Evolutionary conservation across 1,139 yeast species (phyloP).

Genomic region (Blastobotrys elegans): DNA sequence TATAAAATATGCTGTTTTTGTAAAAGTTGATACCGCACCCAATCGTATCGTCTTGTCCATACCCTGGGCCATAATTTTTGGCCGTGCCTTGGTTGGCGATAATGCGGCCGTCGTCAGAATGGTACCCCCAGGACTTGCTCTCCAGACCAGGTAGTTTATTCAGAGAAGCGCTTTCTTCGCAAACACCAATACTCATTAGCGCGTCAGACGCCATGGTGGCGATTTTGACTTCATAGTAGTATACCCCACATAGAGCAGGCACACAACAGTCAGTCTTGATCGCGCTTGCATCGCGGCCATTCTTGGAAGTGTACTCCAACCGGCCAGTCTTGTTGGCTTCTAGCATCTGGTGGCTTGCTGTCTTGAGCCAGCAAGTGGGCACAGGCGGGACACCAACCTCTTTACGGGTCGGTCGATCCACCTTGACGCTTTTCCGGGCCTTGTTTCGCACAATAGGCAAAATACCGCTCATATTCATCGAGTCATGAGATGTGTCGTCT

Average conservation of each 20-base stretch:
- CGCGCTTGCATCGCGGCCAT: constrained; percentile 18
- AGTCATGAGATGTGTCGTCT: background rate
- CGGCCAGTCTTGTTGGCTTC: background rate
- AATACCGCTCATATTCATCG: background rate
- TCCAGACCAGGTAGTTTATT: constrained; percentile 44
- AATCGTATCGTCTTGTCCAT: constrained; percentile 56
- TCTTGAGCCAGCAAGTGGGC: constrained; percentile 25
- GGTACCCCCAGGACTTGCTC: constrained; percentile 50
- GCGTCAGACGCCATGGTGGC: constrained; percentile 23
- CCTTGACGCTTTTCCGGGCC: background rate
- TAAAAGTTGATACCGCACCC: constrained; percentile 83
- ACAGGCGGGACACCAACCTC: constrained; percentile 24
- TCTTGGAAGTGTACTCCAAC: background rate
- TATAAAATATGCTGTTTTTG: constrained; percentile 60
- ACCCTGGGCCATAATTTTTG: constrained; percentile 43
- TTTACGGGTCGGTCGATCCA: constrained; percentile 11
- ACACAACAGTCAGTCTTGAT: constrained; percentile 43
- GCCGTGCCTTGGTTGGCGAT: constrained; percentile 41
- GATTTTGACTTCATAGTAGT: constrained; percentile 52
- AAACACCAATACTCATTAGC: constrained; percentile 34
- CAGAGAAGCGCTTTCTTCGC: constrained; percentile 29
- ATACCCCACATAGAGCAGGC: constrained; percentile 46
- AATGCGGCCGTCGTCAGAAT: constrained; percentile 53
- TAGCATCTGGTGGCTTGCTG: constrained; percentile 15
- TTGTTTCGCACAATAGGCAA: background rate